These are phyloP conservation scores for Plasmodium reichenowi DNA, from an alignment of 169 alveolate genomes.

Conservation along the genomic window DNA sequence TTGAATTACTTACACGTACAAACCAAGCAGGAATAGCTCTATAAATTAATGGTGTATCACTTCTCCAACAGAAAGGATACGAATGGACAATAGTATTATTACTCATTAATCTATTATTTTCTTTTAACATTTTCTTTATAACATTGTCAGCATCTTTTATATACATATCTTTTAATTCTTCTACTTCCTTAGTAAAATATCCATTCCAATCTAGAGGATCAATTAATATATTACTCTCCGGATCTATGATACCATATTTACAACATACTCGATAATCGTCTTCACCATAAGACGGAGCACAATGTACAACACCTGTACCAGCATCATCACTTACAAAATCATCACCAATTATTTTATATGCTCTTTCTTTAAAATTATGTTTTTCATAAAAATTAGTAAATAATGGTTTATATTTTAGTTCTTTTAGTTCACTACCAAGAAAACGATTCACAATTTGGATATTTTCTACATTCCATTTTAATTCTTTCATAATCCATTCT, in stretches of 20 bases:
- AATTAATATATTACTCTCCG: conserved; percentile 77
- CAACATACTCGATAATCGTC: conserved; percentile 94
- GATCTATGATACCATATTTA: conserved; percentile 78
- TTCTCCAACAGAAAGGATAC: conserved; percentile 99
- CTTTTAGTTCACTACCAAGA: conserved; percentile 90
- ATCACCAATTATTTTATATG: conserved; percentile 90
- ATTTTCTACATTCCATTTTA: conserved; percentile 77
- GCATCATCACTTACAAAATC: conserved; percentile 95
- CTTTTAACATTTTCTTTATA: conserved; percentile 92
- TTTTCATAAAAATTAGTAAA: conserved; percentile 89
- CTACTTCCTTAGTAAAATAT: conserved; percentile 87
- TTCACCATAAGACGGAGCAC: conserved; percentile 98
- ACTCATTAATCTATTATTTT: conserved; percentile 87
- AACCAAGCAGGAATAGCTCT: conserved; percentile 99
- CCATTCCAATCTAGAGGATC: conserved; percentile 95
- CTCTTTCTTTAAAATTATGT: conserved; percentile 69
- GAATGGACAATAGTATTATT: conserved; percentile 91
- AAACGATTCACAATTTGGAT: conserved; percentile 85
- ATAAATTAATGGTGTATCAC: conserved; percentile 99
- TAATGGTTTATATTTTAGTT: conserved; percentile 93
- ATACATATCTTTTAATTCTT: conserved; percentile 90
- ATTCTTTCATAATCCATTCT: conserved; percentile 85
- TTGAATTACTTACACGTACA: conserved; percentile 95
- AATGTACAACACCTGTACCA: conserved; percentile 98
- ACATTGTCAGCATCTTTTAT: conserved; percentile 97